Evolutionary conservation across 495 filamentous ascomycete genomes (phyloP).

Genomic region (Corynascus novoguineensis): DNA sequence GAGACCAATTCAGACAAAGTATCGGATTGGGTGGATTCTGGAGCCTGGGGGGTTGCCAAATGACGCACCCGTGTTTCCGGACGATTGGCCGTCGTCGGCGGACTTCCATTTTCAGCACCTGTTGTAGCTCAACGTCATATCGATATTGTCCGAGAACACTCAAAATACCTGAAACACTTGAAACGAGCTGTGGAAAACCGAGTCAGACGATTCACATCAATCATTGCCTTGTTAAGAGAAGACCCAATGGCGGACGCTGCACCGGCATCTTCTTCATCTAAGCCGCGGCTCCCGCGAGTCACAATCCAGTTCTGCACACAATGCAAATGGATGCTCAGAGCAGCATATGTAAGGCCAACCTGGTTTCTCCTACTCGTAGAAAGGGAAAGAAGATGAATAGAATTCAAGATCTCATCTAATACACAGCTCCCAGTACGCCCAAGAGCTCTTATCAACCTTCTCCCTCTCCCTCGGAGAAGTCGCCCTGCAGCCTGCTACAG

Average conservation of each 20-base stretch:
- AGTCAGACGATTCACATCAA: not conserved
- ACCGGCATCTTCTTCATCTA: conserved; percentile 15
- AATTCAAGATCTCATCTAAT: too few relatives aligned
- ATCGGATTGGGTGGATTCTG: not conserved
- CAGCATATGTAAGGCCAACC: conserved; percentile 76
- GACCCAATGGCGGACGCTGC: conserved; percentile 31
- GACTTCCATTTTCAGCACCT: not conserved
- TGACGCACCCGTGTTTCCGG: not conserved
- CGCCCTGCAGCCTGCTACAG: conserved; percentile 78
- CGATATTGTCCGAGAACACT: too few relatives aligned
- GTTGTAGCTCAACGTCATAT: not conserved
- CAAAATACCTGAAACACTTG: not conserved
- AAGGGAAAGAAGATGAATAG: too few relatives aligned
- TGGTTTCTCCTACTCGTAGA: too few relatives aligned
- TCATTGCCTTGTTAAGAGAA: not conserved
- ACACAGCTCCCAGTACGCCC: conserved; percentile 81
- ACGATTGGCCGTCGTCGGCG: not conserved
- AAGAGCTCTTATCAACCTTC: conserved; percentile 98
- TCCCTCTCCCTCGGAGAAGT: conserved; percentile 79
- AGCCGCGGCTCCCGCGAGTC: conserved; percentile 45
- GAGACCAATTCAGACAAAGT: not conserved
- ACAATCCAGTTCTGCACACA: conserved; percentile 77
- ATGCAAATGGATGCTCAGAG: conserved; percentile 88
- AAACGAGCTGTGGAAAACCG: not conserved
- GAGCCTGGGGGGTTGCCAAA: not conserved